Conservation (phyloP, 2,329 filamentous ascomycete species). For the Fusarium circinatum region DNA sequence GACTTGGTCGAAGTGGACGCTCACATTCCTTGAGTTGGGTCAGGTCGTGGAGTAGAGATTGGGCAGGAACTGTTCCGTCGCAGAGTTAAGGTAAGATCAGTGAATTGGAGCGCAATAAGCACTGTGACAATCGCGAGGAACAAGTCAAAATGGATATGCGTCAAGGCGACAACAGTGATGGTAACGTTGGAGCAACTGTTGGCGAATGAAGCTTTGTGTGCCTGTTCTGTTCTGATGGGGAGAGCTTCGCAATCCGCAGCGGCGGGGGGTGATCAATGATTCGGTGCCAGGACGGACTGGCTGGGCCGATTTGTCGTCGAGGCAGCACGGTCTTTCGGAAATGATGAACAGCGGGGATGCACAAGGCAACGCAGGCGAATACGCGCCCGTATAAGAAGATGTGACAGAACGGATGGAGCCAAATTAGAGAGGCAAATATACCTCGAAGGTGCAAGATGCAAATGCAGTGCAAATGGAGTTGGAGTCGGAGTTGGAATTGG, state of each 20-base stretch:
- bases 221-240: slow-evolving; percentile 29
- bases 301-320: slow-evolving; percentile 29
- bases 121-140: slow-evolving; percentile 1
- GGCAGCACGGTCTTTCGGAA: slow-evolving; percentile 27
- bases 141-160: background rate
- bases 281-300: slow-evolving; percentile 26
- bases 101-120: slow-evolving; percentile 16
- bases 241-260: slow-evolving; percentile 36
- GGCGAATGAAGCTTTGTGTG: slow-evolving; percentile 7
- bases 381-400: slow-evolving; percentile 5
- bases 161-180: slow-evolving; percentile 6
- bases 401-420: background rate
- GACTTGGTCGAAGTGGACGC: slow-evolving; percentile 23
- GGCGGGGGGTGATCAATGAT: slow-evolving; percentile 26
- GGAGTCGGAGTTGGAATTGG: background rate
- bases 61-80: slow-evolving; percentile 27
- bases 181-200: slow-evolving; percentile 19
- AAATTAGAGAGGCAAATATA: background rate
- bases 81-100: slow-evolving; percentile 14
- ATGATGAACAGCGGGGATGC: slow-evolving; percentile 14
- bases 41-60: slow-evolving; percentile 28
- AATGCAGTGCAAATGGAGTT: slow-evolving; percentile 1
- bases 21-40: slow-evolving; percentile 40
- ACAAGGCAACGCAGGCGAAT: background rate
- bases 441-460: background rate